A percentile compares a stretch with the other conserved stretches of the same genome.
phyloP scores from a whole-genome alignment of 2,329 filamentous ascomycete genomes.

The Cercospora berteroae region DNA sequence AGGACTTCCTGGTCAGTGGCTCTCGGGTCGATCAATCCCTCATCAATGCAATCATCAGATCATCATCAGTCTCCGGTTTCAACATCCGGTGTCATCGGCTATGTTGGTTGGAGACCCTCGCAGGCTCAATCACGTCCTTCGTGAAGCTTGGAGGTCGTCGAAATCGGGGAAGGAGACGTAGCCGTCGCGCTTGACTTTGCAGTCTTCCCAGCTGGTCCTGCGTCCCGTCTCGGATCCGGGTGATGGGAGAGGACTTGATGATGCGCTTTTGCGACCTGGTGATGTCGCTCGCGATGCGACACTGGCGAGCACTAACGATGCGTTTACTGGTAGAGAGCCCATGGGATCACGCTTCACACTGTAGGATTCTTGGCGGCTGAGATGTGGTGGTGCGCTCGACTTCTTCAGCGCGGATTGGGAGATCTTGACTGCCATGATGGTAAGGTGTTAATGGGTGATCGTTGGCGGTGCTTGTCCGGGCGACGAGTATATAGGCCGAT shows the following conservation, averaged over 20 bases:
- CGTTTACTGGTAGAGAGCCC: constrained; percentile 20
- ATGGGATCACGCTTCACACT: constrained; percentile 24
- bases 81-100: neutral
- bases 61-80: neutral
- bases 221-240: constrained; percentile 22
- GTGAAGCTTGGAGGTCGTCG: constrained; percentile 25
- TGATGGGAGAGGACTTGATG: constrained; percentile 23
- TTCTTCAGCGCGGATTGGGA: constrained; percentile 31
- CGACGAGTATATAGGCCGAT: neutral
- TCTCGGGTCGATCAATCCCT: neutral
- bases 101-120: neutral
- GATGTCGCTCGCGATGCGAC: constrained; percentile 29
- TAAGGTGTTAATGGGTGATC: neutral
- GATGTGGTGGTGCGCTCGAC: constrained; percentile 30
- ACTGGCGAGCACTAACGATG: constrained; percentile 26
- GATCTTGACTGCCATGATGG: constrained; percentile 27
- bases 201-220: constrained; percentile 36
- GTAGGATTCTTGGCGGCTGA: constrained; percentile 35
- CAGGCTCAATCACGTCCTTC: constrained; percentile 3
- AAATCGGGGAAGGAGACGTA: constrained; percentile 39
- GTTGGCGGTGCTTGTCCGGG: neutral
- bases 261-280: constrained; percentile 24
- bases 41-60: constrained; percentile 2
- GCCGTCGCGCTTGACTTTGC: constrained; percentile 33
- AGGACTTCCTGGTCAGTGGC: neutral